These are phyloP conservation scores for Speleostelium caveatum DNA, from an alignment of 78 protist genomes.

Conservation along the genomic window DNA sequence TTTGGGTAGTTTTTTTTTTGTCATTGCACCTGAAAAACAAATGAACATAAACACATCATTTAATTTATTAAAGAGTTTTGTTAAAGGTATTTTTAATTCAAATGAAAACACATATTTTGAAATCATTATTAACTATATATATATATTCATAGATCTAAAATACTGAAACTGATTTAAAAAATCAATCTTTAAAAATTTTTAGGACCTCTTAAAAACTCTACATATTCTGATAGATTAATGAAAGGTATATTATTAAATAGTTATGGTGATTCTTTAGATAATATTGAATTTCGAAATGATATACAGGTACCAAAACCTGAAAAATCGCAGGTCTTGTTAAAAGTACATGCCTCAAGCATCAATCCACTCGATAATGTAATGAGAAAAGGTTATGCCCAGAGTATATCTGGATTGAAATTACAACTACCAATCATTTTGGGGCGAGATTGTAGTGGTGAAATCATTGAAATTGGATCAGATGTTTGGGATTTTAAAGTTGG, in stretches of 20 bases:
- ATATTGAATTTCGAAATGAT: not conserved
- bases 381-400: constrained; percentile 68
- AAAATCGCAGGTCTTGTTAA: constrained; percentile 40
- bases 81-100: constrained; percentile 19
- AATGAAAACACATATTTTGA: not conserved
- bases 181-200: not conserved
- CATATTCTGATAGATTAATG: not conserved
- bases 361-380: constrained; percentile 77
- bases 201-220: not conserved
- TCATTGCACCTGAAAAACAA: not conserved
- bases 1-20: no score
- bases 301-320: constrained; percentile 17
- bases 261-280: constrained; percentile 47
- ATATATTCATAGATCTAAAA: not conserved
- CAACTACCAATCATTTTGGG: constrained; percentile 49
- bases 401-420: constrained; percentile 27
- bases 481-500: constrained; percentile 63
- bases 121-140: not conserved
- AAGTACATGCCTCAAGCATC: constrained; percentile 13
- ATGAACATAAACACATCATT: constrained; percentile 55
- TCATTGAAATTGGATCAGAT: constrained; percentile 15
- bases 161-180: not conserved
- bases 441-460: constrained; percentile 61
- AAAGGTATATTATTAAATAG: constrained; percentile 22
- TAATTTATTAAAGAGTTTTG: constrained; percentile 42